A percentile compares a stretch with the other conserved stretches of the same genome.
Evolutionary conservation across 139 green algal genomes (phyloP).

Genomic region (Mesotaenium endlicherianum): DNA sequence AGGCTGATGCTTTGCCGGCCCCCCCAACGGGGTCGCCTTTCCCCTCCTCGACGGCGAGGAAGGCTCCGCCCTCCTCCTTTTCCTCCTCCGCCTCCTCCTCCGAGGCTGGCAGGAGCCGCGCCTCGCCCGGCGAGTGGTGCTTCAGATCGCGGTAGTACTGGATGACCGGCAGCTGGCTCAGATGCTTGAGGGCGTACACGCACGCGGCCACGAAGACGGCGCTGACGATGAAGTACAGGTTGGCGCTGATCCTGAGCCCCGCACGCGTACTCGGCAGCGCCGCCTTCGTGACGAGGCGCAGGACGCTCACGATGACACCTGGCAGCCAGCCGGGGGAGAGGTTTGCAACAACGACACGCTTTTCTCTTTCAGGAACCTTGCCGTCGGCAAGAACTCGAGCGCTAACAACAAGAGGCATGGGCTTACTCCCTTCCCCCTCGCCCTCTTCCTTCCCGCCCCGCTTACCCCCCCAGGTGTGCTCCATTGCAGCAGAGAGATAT

Average conservation of each 20-base stretch:
- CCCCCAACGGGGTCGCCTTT: too few species aligned
- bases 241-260: conserved; percentile 45
- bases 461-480: too few species aligned
- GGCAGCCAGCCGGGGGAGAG: background rate
- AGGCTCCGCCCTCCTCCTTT: too few species aligned
- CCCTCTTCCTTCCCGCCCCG: too few species aligned
- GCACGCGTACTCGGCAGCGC: conserved; percentile 27
- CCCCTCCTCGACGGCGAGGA: background rate
- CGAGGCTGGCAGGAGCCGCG: background rate
- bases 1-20: background rate
- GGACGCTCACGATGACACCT: conserved; percentile 40
- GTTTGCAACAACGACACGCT: background rate
- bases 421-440: too few species aligned
- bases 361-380: too few species aligned
- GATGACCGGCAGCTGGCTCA: conserved; percentile 42
- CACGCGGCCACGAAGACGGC: conserved; percentile 27
- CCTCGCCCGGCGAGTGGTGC: background rate
- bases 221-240: conserved; percentile 56
- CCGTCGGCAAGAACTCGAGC: too few species aligned
- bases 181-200: conserved; percentile 29
- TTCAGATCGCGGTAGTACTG: conserved; percentile 16
- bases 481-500: too few species aligned
- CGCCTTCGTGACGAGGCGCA: conserved; percentile 45
- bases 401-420: too few species aligned
- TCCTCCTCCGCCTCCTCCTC: background rate